Evolutionary conservation across 768 basidiomycete species (phyloP).

Genomic region (Termitomyces heimii): DNA sequence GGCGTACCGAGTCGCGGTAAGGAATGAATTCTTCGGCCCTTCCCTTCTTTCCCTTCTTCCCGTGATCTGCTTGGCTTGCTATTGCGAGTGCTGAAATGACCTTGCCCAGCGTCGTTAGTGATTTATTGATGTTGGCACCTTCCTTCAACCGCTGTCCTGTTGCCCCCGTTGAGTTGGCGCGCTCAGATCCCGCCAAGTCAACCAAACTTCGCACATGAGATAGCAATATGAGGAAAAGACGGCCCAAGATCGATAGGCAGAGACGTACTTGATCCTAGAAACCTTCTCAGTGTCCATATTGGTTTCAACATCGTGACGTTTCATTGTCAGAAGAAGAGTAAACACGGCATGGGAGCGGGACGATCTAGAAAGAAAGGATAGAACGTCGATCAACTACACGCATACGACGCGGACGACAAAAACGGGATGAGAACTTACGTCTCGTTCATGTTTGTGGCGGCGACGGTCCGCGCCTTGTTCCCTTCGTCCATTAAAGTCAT

Average conservation of each 20-base stretch:
- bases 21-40: slow-evolving; percentile 92
- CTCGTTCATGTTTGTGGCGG: slow-evolving; percentile 99
- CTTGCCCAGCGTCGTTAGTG: slow-evolving; percentile 94
- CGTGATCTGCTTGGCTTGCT: slow-evolving; percentile 52
- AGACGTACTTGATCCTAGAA: slow-evolving; percentile 83
- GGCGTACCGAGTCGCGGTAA: slow-evolving; percentile 90
- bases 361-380: slow-evolving; percentile 44
- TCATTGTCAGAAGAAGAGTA: slow-evolving; percentile 91
- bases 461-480: slow-evolving; percentile 97
- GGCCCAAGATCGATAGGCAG: neutral
- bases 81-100: slow-evolving; percentile 90
- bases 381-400: slow-evolving; percentile 4
- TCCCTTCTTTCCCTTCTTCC: slow-evolving; percentile 85
- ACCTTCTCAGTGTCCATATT: slow-evolving; percentile 97
- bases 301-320: slow-evolving; percentile 74
- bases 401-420: slow-evolving; percentile 1
- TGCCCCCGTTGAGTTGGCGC: slow-evolving; percentile 96
- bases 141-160: slow-evolving; percentile 95
- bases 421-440: slow-evolving; percentile 46
- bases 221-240: slow-evolving; percentile 7
- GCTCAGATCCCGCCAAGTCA: slow-evolving; percentile 94
- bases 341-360: slow-evolving; percentile 98
- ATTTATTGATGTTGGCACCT: slow-evolving; percentile 98
- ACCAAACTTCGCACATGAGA: slow-evolving; percentile 56
- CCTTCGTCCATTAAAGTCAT: slow-evolving; percentile 99